phyloP scores from a whole-genome alignment of 805 yeast genomes.

The Sugiyamaella mastotermitis region DNA sequence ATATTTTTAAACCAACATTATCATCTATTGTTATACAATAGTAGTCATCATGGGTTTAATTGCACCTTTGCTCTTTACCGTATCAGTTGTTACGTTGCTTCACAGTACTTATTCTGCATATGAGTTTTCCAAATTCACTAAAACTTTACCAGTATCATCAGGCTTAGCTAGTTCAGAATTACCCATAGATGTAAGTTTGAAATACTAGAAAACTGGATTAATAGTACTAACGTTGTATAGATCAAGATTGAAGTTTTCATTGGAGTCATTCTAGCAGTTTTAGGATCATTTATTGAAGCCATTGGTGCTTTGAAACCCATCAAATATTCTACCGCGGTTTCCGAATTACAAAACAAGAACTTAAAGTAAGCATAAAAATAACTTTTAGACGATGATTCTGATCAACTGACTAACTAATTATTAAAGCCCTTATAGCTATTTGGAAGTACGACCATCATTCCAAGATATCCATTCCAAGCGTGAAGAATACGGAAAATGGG shows the following conservation, averaged over 20 bases:
- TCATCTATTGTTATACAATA: no score
- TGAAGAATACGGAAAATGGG: slow-evolving; percentile 34
- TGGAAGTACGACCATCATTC: slow-evolving; percentile 48
- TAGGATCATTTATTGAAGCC: slow-evolving; percentile 30
- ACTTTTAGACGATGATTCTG: not conserved
- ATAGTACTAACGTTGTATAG: slow-evolving; percentile 16
- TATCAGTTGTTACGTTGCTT: slow-evolving; percentile 16
- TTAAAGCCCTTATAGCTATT: slow-evolving; percentile 36
- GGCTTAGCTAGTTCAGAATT: slow-evolving; percentile 9
- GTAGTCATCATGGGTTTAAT: slow-evolving; percentile 11
- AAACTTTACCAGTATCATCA: slow-evolving; percentile 14
- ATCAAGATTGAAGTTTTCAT: slow-evolving; percentile 45
- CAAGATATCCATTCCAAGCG: slow-evolving; percentile 45
- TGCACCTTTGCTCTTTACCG: slow-evolving; percentile 10
- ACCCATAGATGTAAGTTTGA: slow-evolving; percentile 20
- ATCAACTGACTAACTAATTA: not conserved
- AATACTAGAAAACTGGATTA: not conserved
- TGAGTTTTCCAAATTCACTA: slow-evolving; percentile 21
- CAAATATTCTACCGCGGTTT: slow-evolving; percentile 42
- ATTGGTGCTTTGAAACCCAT: slow-evolving; percentile 40
- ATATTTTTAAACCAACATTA: no score
- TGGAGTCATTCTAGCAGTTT: slow-evolving; percentile 40
- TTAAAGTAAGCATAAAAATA: slow-evolving; percentile 27
- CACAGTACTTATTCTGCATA: slow-evolving; percentile 26
- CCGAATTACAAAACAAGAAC: slow-evolving; percentile 44